phyloP scores from a whole-genome alignment of 768 basidiomycete genomes.

The Amanita inopinata region DNA sequence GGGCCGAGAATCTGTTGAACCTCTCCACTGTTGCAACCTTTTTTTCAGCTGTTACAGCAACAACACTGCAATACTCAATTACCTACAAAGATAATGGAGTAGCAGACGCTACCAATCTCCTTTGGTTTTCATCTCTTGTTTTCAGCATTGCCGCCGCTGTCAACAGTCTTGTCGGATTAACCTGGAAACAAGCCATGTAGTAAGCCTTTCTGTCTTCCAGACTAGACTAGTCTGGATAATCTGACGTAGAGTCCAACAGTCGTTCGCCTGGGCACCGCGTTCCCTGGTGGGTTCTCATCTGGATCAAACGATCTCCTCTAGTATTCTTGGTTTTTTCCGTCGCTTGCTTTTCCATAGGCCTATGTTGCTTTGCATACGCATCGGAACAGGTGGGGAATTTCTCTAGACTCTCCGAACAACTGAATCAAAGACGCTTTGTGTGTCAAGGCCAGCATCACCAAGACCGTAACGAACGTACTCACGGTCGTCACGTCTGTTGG shows the following conservation, averaged over 20 bases:
- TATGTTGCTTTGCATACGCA: slow-evolving; percentile 70
- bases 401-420: background rate
- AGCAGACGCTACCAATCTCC: slow-evolving; percentile 50
- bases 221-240: background rate
- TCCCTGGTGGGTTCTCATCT: slow-evolving; percentile 78
- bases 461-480: slow-evolving; percentile 58
- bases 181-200: slow-evolving; percentile 83
- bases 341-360: slow-evolving; percentile 71
- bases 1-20: slow-evolving; percentile 60
- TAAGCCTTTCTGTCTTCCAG: slow-evolving; percentile 29
- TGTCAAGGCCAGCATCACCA: slow-evolving; percentile 1
- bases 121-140: slow-evolving; percentile 69
- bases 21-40: slow-evolving; percentile 72
- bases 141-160: slow-evolving; percentile 74
- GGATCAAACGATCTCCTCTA: slow-evolving; percentile 79
- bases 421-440: too few relatives aligned
- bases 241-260: slow-evolving; percentile 24
- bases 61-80: slow-evolving; percentile 62
- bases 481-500: slow-evolving; percentile 69
- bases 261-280: slow-evolving; percentile 69
- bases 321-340: slow-evolving; percentile 80
- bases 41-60: slow-evolving; percentile 68
- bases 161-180: slow-evolving; percentile 63
- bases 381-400: slow-evolving; percentile 45
- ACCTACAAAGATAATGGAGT: slow-evolving; percentile 23